These are phyloP conservation scores for Pseudogymnoascus sp. DNA, from an alignment of 2,329 filamentous ascomycete species.

Conservation along the genomic window DNA sequence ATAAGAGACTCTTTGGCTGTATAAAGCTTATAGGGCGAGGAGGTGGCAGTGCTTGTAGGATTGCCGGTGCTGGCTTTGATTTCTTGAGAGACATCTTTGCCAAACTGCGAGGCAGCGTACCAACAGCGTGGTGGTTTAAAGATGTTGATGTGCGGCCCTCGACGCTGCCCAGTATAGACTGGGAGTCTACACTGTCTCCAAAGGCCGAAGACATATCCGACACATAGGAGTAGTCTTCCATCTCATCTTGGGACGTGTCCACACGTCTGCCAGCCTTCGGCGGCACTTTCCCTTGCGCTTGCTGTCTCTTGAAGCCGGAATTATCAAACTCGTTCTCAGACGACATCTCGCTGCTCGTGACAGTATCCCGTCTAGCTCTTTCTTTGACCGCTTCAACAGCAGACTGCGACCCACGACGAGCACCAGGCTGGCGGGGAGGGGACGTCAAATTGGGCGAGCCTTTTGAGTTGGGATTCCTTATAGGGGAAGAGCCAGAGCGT, in stretches of 20 bases:
- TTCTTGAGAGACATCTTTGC: slow-evolving; percentile 57
- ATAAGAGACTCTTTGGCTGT: slow-evolving; percentile 57
- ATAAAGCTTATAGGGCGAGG: slow-evolving; percentile 60
- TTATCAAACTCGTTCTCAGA: slow-evolving; percentile 74
- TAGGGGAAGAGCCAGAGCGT: slow-evolving; percentile 81
- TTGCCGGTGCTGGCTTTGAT: slow-evolving; percentile 46
- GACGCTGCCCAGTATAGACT: slow-evolving; percentile 60
- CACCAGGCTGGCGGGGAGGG: slow-evolving; percentile 43
- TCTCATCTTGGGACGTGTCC: slow-evolving; percentile 45
- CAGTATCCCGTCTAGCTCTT: slow-evolving; percentile 62
- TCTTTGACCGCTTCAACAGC: slow-evolving; percentile 63
- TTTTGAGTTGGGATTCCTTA: slow-evolving; percentile 56
- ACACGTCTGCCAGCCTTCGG: slow-evolving; percentile 46
- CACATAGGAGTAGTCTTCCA: slow-evolving; percentile 52
- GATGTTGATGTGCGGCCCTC: slow-evolving; percentile 49
- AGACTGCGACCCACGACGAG: slow-evolving; percentile 61
- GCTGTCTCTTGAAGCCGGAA: slow-evolving; percentile 54
- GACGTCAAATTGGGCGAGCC: slow-evolving; percentile 67
- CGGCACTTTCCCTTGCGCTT: slow-evolving; percentile 52
- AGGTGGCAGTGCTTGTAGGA: slow-evolving; percentile 60
- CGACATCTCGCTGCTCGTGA: slow-evolving; percentile 75
- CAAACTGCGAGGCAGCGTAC: slow-evolving; percentile 55
- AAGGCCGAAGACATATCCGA: slow-evolving; percentile 59
- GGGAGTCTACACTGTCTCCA: slow-evolving; percentile 60
- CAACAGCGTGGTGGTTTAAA: slow-evolving; percentile 45